phyloP scores from a whole-genome alignment of 2,329 filamentous ascomycete genomes.

The Pseudocercospora musae region DNA sequence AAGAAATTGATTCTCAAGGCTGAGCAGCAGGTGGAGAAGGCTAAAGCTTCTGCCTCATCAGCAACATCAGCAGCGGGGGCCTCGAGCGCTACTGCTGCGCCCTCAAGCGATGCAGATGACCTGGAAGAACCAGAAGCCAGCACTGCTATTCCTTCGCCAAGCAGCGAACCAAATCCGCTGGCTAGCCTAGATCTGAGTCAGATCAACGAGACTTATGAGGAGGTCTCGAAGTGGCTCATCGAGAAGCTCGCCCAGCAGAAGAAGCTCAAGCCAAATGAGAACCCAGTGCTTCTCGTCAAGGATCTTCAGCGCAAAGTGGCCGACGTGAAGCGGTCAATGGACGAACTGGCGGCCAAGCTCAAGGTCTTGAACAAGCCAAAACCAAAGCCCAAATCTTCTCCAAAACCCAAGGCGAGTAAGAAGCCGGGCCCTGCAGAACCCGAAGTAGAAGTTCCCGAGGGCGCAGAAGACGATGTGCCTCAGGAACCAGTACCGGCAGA shows the following conservation, averaged over 20 bases:
- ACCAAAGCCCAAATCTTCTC: slow-evolving; percentile 16
- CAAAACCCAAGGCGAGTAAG: slow-evolving; percentile 24
- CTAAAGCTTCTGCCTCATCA: slow-evolving; percentile 41
- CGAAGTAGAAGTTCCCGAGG: slow-evolving; percentile 11
- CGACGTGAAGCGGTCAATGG: slow-evolving; percentile 67
- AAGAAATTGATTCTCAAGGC: slow-evolving; percentile 68
- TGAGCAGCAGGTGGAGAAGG: slow-evolving; percentile 67
- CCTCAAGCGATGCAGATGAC: slow-evolving; percentile 59
- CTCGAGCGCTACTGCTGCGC: slow-evolving; percentile 27
- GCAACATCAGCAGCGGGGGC: slow-evolving; percentile 35
- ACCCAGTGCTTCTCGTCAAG: slow-evolving; percentile 70
- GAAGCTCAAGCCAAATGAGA: slow-evolving; percentile 64
- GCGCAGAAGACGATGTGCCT: not conserved
- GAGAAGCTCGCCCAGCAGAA: slow-evolving; percentile 68
- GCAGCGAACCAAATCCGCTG: slow-evolving; percentile 59
- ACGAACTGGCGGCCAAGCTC: slow-evolving; percentile 63
- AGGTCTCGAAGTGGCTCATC: slow-evolving; percentile 69
- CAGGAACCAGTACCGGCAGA: not conserved
- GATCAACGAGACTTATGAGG: slow-evolving; percentile 61
- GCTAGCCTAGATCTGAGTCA: slow-evolving; percentile 66
- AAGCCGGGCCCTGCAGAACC: slow-evolving; percentile 16
- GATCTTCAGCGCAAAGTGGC: slow-evolving; percentile 68
- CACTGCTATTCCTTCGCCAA: slow-evolving; percentile 39
- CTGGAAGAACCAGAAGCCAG: slow-evolving; percentile 67
- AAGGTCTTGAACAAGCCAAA: slow-evolving; percentile 17